Evolutionary conservation across 2,329 filamentous ascomycete species (phyloP).

Genomic region (Neoarthrinium moseri): DNA sequence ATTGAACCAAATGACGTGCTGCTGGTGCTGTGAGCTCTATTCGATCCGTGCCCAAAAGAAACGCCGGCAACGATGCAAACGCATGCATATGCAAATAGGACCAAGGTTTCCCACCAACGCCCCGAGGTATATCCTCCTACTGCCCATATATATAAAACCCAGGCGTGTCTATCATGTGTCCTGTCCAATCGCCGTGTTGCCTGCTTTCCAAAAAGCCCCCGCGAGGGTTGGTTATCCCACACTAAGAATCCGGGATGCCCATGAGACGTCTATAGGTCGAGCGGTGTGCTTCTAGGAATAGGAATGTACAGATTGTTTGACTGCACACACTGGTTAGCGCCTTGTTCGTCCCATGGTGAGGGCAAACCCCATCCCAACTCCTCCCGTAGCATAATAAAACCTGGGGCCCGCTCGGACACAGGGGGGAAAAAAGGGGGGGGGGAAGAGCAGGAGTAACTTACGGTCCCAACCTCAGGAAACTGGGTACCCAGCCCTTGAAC

Average conservation of each 20-base stretch:
- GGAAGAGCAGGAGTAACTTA: conserved; percentile 35
- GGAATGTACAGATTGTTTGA: conserved; percentile 83
- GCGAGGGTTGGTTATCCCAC: neutral
- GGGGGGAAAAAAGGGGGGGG: neutral
- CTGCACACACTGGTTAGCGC: conserved; percentile 29
- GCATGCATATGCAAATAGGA: neutral
- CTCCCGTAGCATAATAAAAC: too few species aligned
- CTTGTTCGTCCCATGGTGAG: neutral
- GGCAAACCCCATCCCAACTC: too few species aligned
- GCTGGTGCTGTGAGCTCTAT: too few species aligned
- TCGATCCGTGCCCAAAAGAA: too few species aligned
- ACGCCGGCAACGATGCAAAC: conserved; percentile 5
- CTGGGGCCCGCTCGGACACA: too few species aligned
- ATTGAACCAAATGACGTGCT: too few species aligned
- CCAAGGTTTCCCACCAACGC: conserved; percentile 3
- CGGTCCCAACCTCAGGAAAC: conserved; percentile 64
- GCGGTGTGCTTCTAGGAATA: conserved; percentile 86
- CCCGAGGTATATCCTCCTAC: conserved; percentile 2
- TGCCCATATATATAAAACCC: too few species aligned
- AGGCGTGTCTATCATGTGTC: too few species aligned
- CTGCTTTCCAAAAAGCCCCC: neutral
- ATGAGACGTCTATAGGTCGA: conserved; percentile 65
- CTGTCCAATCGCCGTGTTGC: too few species aligned
- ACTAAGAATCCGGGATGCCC: conserved; percentile 32
- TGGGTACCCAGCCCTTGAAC: conserved; percentile 89